Percentiles rank a stretch among this genome's conserved stretches.
phyloP scores from a whole-genome alignment of 305 asterid species.

The Fraxinus velutina region DNA sequence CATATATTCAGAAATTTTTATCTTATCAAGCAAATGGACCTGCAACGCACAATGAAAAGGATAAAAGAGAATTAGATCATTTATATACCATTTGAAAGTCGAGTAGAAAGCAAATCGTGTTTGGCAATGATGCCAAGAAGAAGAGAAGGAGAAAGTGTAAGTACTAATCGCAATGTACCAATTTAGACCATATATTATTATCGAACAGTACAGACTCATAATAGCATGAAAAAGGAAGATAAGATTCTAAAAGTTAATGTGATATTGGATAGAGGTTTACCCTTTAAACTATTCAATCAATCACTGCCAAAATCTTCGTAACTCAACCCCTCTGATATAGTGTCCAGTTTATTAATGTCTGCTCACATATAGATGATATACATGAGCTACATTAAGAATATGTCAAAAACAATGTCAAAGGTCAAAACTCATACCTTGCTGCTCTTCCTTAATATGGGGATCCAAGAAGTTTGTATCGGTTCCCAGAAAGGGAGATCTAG shows the following conservation, averaged over 20 bases:
- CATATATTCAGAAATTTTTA: slow-evolving; percentile 21
- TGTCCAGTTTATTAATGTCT: slow-evolving; percentile 32
- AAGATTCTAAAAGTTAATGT: background rate
- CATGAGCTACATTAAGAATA: background rate
- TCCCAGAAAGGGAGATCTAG: slow-evolving; percentile 34
- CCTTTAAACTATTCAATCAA: slow-evolving; percentile 12
- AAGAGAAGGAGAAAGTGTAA: background rate
- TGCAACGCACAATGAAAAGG: slow-evolving; percentile 21
- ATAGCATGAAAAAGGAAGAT: background rate
- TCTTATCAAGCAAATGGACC: slow-evolving; percentile 19
- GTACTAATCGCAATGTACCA: background rate
- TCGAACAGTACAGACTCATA: background rate
- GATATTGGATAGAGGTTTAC: slow-evolving; percentile 16
- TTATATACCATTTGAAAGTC: background rate
- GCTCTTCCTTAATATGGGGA: slow-evolving; percentile 21
- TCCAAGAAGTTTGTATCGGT: slow-evolving; percentile 25
- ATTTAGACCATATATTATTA: background rate
- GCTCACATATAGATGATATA: slow-evolving; percentile 16
- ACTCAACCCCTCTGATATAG: slow-evolving; percentile 30
- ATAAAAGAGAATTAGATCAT: background rate
- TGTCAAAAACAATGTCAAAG: background rate
- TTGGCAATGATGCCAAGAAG: background rate
- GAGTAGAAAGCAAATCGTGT: background rate
- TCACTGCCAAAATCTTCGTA: slow-evolving; percentile 33
- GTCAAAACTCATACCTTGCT: slow-evolving; percentile 27